These are phyloP conservation scores for Wallacemonas sp. DNA, from an alignment of 208 protist genomes.

Conservation along the genomic window DNA sequence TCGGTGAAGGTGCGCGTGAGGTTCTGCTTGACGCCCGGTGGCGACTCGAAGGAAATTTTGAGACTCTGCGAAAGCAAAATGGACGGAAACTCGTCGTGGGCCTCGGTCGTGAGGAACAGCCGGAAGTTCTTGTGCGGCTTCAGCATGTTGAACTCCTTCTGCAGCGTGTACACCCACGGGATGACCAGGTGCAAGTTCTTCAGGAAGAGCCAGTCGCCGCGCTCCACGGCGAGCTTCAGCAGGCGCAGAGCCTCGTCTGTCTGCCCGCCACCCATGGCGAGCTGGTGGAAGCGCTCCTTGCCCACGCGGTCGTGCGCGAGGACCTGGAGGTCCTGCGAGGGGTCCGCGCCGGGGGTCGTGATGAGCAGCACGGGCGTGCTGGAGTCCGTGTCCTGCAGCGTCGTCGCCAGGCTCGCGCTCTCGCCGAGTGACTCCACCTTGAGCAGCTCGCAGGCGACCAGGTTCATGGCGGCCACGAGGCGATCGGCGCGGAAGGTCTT, in stretches of 20 bases:
- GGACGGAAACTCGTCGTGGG: constrained; percentile 93
- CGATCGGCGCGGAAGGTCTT: constrained; percentile 96
- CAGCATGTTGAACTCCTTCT: constrained; percentile 92
- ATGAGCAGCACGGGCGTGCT: constrained; percentile 92
- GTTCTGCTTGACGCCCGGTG: constrained; percentile 96
- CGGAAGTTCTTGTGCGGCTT: constrained; percentile 90
- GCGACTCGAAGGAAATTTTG: constrained; percentile 97
- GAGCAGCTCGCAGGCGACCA: constrained; percentile 78
- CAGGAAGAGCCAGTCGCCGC: constrained; percentile 95
- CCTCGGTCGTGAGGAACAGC: constrained; percentile 96
- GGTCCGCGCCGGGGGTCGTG: constrained; percentile 95
- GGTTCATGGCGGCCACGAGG: constrained; percentile 93
- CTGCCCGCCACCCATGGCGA: constrained; percentile 97
- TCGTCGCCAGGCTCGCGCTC: constrained; percentile 54
- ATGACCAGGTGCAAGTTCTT: constrained; percentile 98
- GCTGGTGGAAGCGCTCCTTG: constrained; percentile 84
- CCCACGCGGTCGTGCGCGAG: constrained; percentile 82
- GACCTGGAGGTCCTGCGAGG: constrained; percentile 93
- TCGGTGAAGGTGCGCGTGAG: constrained; percentile 93
- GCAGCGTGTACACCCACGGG: constrained; percentile 91
- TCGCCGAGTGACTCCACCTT: constrained; percentile 77
- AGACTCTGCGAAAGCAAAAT: constrained; percentile 94
- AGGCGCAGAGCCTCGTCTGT: constrained; percentile 89
- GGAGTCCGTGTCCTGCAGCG: constrained; percentile 54
- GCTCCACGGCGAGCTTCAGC: constrained; percentile 67